Percentiles rank a stretch among this genome's conserved stretches.
Evolutionary conservation across 164 flowering plant genomes (phyloP).

Genomic region (Warburgia ugandensis): DNA sequence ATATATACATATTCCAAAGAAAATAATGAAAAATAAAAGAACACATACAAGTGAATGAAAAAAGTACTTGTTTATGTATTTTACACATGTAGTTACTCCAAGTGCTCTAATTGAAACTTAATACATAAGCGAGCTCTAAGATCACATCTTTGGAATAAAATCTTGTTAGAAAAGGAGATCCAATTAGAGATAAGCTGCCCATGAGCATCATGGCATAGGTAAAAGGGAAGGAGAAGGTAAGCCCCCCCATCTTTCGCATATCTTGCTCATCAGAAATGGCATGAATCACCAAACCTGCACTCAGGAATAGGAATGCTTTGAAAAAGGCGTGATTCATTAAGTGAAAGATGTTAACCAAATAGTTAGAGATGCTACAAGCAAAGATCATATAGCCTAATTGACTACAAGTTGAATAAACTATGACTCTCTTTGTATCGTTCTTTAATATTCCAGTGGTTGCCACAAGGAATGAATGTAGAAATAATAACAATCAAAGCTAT

Average conservation of each 20-base stretch:
- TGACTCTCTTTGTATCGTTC: constrained; percentile 10
- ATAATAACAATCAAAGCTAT: neutral
- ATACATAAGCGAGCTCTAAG: no score
- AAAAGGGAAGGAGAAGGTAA: constrained; percentile 3
- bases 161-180: no score
- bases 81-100: no score
- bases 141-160: neutral
- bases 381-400: constrained; percentile 18
- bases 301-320: constrained; percentile 16
- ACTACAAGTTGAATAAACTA: constrained; percentile 14
- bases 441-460: constrained; percentile 9
- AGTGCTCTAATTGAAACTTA: no score
- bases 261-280: constrained; percentile 21
- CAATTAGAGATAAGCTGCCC: neutral
- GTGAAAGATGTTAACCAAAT: constrained; percentile 12
- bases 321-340: constrained; percentile 10
- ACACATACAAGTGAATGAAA: no score
- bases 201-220: no score
- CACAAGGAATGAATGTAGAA: neutral
- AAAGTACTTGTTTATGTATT: no score
- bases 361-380: constrained; percentile 20
- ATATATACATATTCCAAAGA: no score
- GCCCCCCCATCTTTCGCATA: constrained; percentile 14
- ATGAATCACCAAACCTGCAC: constrained; percentile 20
- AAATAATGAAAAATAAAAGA: no score